phyloP scores from a whole-genome alignment of 306 rosid genomes.

The Begonia loranthoides region DNA sequence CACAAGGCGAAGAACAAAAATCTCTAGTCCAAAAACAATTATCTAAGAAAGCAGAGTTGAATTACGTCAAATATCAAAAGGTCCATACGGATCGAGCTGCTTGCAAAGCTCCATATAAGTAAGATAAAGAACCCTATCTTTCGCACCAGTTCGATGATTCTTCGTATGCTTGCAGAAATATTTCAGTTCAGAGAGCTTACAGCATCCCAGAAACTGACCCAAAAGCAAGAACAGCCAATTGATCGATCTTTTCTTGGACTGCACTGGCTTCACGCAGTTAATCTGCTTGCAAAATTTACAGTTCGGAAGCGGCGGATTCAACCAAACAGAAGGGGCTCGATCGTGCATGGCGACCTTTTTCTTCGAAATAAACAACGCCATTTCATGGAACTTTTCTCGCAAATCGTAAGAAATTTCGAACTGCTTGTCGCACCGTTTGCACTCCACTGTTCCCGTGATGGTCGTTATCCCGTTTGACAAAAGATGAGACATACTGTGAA shows the following conservation, averaged over 20 bases:
- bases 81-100: slow-evolving; percentile 10
- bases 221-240: slow-evolving; percentile 19
- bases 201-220: slow-evolving; percentile 14
- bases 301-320: background rate
- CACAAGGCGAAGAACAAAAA: too few species aligned
- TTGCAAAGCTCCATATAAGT: slow-evolving; percentile 12
- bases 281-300: slow-evolving; percentile 8
- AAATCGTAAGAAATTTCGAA: too few species aligned
- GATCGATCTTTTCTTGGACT: slow-evolving; percentile 7
- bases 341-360: slow-evolving; percentile 7
- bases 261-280: slow-evolving; percentile 9
- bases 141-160: slow-evolving; percentile 21
- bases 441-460: slow-evolving; percentile 2
- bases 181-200: slow-evolving; percentile 3
- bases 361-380: background rate
- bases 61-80: background rate
- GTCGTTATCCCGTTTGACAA: background rate
- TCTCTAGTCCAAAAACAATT: too few species aligned
- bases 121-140: slow-evolving; percentile 12
- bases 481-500: slow-evolving; percentile 2
- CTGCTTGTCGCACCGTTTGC: too few species aligned
- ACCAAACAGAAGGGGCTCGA: slow-evolving; percentile 13
- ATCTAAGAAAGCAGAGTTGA: too few species aligned
- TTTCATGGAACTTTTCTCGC: slow-evolving; percentile 2
- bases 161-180: slow-evolving; percentile 14